These are phyloP conservation scores for Eucalyptus pauciflora DNA, from an alignment of 345 rosid species.

Conservation along the genomic window DNA sequence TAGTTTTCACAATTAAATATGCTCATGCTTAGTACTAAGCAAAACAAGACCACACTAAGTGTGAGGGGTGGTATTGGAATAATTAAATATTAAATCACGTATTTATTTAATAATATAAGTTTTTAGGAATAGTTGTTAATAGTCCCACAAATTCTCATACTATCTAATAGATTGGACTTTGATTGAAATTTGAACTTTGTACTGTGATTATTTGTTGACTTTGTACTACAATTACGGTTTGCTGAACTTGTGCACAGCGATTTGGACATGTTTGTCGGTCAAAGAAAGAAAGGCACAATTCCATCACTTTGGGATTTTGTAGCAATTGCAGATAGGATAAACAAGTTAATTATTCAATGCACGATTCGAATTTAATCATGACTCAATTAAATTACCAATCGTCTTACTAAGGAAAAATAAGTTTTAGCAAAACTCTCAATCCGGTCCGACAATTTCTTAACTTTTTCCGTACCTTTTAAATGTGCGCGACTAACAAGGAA, in stretches of 20 bases:
- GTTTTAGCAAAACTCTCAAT: neutral
- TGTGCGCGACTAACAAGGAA: neutral
- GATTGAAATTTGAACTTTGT: neutral
- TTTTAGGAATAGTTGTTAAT: too few species aligned
- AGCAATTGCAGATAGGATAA: neutral
- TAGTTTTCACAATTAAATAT: too few species aligned
- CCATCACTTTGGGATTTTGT: neutral
- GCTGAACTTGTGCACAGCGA: neutral
- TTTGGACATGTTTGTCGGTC: neutral
- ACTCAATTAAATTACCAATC: neutral
- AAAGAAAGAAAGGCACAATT: neutral
- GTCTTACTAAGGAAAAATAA: neutral
- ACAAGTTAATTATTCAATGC: neutral
- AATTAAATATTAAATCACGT: rapidly evolving
- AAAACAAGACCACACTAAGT: too few species aligned
- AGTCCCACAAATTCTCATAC: too few species aligned
- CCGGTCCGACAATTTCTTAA: neutral
- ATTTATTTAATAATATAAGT: too few species aligned
- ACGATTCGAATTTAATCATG: neutral
- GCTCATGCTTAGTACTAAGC: too few species aligned
- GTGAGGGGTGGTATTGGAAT: too few species aligned
- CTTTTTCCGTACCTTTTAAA: too few species aligned
- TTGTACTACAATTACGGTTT: neutral
- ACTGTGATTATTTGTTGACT: neutral
- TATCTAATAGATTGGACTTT: neutral